Evolutionary conservation across 2,329 filamentous ascomycete species (phyloP), one percentile per base, ranked within the genome.

Genomic region (Shiraia sp.): DNA sequence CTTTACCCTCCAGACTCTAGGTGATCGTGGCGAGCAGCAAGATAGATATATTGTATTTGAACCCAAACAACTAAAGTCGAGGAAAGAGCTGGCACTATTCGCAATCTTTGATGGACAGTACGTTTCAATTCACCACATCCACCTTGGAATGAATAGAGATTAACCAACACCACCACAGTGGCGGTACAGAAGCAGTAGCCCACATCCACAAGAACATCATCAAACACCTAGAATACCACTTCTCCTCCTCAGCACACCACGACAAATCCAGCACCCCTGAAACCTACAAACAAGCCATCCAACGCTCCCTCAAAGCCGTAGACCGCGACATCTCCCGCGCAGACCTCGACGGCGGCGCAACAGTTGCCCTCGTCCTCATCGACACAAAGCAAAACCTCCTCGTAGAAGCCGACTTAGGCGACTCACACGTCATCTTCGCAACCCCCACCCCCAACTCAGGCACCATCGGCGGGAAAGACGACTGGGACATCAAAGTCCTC

Each of bases 51-150:
- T 53, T 7, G 42, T 42, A 4, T 36, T 59, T 17, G 29, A 39
- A 22, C 49, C 55, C 10, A 53, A 55, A 29, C 38, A 42, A 4
- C 17, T 61, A 2, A 54, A 50, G 13, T 53, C 57, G 9, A 45
- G 53, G n/a, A 57, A 59, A 31, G 44, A 59, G 9, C 40, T 61
- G 25, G 55, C 53, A 6, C 30, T 61, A 9, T 61, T 50, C 25
- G 57, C 49, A 10, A 54, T 61, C 1, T 56, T 54, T 26, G 57
- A 61, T 36, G 57, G 57, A 24, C 57, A 61, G 57, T 61, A 53
- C 24, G 55, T 41, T 15, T 10, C 12, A 4, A 6, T 6, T 26
- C n/a, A 6, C 27, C 19, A 22, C 4, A 8, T 33, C 16, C 7
- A 8, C n/a, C 10, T 23, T 9, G 2, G 4, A 33, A n/a, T 6